Conservation (phyloP, 2,329 filamentous ascomycete species). For the Neopestalotiopsis sp. region DNA sequence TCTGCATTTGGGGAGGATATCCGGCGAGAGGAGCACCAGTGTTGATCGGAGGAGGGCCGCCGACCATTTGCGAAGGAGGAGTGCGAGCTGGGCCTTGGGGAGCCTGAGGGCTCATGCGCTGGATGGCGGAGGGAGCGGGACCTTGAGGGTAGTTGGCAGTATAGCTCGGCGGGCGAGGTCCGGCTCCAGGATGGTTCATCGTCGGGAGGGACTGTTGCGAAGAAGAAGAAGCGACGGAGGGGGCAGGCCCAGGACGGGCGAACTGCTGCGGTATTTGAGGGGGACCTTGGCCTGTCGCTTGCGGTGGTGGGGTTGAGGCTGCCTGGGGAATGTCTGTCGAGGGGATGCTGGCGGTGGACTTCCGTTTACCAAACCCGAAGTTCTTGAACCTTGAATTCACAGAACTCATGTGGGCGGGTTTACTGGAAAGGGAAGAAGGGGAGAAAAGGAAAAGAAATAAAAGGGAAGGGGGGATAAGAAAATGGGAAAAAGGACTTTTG, state of each 20-base stretch:
- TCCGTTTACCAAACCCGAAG: slow-evolving; percentile 83
- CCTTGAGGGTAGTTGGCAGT: slow-evolving; percentile 58
- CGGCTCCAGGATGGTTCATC: slow-evolving; percentile 68
- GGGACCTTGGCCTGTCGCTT: slow-evolving; percentile 29
- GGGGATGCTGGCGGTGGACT: slow-evolving; percentile 68
- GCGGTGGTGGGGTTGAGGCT: slow-evolving; percentile 45
- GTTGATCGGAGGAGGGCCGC: slow-evolving; percentile 71
- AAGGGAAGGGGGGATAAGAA: slow-evolving; percentile 29
- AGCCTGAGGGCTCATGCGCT: slow-evolving; percentile 59
- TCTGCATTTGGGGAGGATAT: slow-evolving; percentile 59
- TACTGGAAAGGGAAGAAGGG: slow-evolving; percentile 33
- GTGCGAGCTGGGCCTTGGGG: slow-evolving; percentile 57
- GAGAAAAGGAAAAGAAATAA: slow-evolving; percentile 36
- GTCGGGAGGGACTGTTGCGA: slow-evolving; percentile 58
- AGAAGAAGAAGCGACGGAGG: slow-evolving; percentile 52
- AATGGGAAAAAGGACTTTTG: slow-evolving; percentile 21
- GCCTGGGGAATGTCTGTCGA: slow-evolving; percentile 48
- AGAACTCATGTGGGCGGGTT: slow-evolving; percentile 69
- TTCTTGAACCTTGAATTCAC: slow-evolving; percentile 81
- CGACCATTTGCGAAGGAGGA: slow-evolving; percentile 65
- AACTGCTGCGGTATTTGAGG: slow-evolving; percentile 60
- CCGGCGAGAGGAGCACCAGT: slow-evolving; percentile 64
- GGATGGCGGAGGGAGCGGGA: slow-evolving; percentile 50
- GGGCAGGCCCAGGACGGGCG: slow-evolving; percentile 43
- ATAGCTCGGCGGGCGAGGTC: slow-evolving; percentile 69